Conservation (phyloP, 495 filamentous ascomycete species). For the Penicillium nucicola region DNA sequence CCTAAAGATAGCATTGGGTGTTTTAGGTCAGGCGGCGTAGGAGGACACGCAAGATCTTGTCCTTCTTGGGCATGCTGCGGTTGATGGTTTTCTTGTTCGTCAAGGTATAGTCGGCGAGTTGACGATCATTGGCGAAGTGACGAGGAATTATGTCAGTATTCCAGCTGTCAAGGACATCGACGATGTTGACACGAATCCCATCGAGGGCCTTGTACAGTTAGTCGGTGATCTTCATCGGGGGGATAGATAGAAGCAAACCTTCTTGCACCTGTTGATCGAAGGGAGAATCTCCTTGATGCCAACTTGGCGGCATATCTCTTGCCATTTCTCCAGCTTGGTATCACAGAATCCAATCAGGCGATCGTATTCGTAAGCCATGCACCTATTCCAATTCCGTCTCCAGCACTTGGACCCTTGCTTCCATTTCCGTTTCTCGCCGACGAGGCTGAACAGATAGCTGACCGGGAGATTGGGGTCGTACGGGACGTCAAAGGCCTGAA, state of each 20-base stretch:
- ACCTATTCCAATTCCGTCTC: constrained; percentile 18
- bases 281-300: constrained; percentile 15
- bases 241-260: constrained; percentile 19
- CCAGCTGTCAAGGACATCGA: constrained; percentile 49
- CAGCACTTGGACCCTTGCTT: constrained; percentile 13
- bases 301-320: constrained; percentile 31
- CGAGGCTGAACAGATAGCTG: constrained; percentile 16
- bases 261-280: constrained; percentile 40
- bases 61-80: constrained; percentile 31
- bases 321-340: constrained; percentile 20
- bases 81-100: constrained; percentile 30
- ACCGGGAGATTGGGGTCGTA: constrained; percentile 5
- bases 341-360: constrained; percentile 13
- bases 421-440: constrained; percentile 21
- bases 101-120: constrained; percentile 39
- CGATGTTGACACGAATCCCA: constrained; percentile 45
- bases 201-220: constrained; percentile 17
- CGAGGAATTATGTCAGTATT: constrained; percentile 21
- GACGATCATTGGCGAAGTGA: constrained; percentile 25
- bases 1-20: background rate
- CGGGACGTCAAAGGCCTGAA: background rate
- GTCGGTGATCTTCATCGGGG: background rate
- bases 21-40: constrained; percentile 24
- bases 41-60: constrained; percentile 37
- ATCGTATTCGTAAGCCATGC: constrained; percentile 20